These are phyloP conservation scores for Colletotrichum lindemuthianum DNA, from an alignment of 2,329 filamentous ascomycete genomes.

Conservation along the genomic window DNA sequence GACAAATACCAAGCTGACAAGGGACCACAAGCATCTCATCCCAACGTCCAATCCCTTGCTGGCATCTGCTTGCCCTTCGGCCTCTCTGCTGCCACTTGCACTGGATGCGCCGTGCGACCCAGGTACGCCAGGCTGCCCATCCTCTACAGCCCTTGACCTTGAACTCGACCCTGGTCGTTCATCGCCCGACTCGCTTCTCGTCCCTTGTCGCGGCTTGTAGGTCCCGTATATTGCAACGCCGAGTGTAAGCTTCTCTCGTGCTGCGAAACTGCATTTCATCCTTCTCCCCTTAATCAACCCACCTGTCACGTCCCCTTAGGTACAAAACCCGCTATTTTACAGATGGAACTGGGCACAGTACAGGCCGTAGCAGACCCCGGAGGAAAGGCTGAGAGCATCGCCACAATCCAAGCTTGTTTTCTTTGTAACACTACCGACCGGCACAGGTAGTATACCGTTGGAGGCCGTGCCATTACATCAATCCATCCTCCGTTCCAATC, in stretches of 20 bases:
- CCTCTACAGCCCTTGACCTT: not conserved
- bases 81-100: too few relatives aligned
- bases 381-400: constrained; percentile 19
- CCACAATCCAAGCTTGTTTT: constrained; percentile 12
- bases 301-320: too few relatives aligned
- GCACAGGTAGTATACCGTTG: constrained; percentile 5
- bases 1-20: too few relatives aligned
- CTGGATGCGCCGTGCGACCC: too few relatives aligned
- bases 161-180: not conserved
- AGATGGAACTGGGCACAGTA: too few relatives aligned
- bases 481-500: constrained; percentile 12
- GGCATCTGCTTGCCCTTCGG: not conserved
- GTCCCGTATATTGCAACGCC: too few relatives aligned
- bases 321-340: too few relatives aligned
- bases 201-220: constrained; percentile 17
- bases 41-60: not conserved
- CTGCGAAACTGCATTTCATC: constrained; percentile 8
- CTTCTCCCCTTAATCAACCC: constrained; percentile 5
- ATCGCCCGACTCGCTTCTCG: constrained; percentile 5
- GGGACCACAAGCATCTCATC: too few relatives aligned
- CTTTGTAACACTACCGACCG: constrained; percentile 21
- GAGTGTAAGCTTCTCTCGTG: constrained; percentile 3
- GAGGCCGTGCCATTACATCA: constrained; percentile 17
- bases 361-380: not conserved
- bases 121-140: not conserved